Evolutionary conservation across 2,329 filamentous ascomycete species (phyloP), one percentile per base, ranked within the genome.

Genomic region (Colletotrichum incanum): DNA sequence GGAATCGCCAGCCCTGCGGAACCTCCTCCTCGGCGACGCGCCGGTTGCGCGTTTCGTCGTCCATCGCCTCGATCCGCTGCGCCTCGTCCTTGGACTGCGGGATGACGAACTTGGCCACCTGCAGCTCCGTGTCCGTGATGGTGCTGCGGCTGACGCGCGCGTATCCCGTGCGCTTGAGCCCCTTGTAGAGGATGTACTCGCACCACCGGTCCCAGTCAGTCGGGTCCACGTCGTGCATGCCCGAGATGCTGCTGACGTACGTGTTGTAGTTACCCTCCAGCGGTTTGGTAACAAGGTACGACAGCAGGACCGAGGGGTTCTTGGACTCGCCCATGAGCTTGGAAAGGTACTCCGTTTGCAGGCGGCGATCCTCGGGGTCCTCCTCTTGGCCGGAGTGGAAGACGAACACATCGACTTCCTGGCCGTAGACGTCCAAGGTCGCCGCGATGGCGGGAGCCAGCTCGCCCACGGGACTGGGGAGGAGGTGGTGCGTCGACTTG

Each of bases 321-420:
- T 91, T 85, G 1, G 93, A 93, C 34, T 90, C 91, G 55, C 93
- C 94, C 96, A 99, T 99, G 60, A 98, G 86, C 68, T 94, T 90
- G 1, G 95, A 89, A 11, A 99, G 87, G 78, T 98, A 99, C 80
- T 94, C 89, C 0, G 91, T 90, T 84, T 99, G 96, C 64, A 97
- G 87, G 37, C 95, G 89, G 67, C 96, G 90, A 78, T 99, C 96
- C 80, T 98, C 96, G 0, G 92, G 91, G 77, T 99, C 96, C 82
- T 99, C 96, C 83, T 99, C 96, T 80, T 99, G 96, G 16, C 96
- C 96, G 0, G 96, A 98, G 85, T 99, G 96, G 90, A 99, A 99
- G 67, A 99, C 96, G 74, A 98, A 97, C 2, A 98, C 93, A 77
- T 99, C 96, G 12, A 99, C 90, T 64, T 94, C 85, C 76, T 95